A percentile compares a stretch with the other conserved stretches of the same genome.
phyloP scores from a whole-genome alignment of 129 eudicot genomes.

The Arctium lappa region DNA sequence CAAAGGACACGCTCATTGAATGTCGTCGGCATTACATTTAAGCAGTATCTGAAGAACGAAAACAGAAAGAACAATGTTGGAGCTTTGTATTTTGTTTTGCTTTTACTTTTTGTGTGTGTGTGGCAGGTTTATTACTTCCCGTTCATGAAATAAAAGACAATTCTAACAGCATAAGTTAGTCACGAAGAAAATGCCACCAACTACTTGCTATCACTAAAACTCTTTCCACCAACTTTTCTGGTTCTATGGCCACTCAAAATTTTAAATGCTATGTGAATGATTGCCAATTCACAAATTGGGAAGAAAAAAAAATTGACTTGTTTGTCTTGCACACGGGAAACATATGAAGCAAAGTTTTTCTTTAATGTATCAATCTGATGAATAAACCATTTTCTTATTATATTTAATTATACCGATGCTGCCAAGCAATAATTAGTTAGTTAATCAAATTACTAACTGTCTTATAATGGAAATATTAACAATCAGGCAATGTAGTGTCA shows the following conservation, averaged over 20 bases:
- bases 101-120: background rate
- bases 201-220: background rate
- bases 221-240: background rate
- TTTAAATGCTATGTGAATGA: background rate
- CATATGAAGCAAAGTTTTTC: background rate
- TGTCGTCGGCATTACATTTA: conserved; percentile 35
- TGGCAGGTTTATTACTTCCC: background rate
- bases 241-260: background rate
- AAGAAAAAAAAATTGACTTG: background rate
- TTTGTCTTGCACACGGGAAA: background rate
- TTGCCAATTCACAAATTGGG: background rate
- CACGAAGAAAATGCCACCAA: background rate
- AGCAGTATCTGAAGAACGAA: conserved; percentile 48
- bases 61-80: background rate
- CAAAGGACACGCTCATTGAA: conserved; percentile 43
- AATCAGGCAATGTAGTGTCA: background rate
- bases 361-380: background rate
- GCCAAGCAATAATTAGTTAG: background rate
- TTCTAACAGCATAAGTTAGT: background rate
- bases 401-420: background rate
- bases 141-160: background rate
- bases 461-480: background rate
- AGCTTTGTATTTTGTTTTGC: background rate
- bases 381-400: background rate
- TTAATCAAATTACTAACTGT: background rate